Base-by-base conservation (phyloP, 805 yeast species). In the Barnettozyma botsteinii region DNA sequence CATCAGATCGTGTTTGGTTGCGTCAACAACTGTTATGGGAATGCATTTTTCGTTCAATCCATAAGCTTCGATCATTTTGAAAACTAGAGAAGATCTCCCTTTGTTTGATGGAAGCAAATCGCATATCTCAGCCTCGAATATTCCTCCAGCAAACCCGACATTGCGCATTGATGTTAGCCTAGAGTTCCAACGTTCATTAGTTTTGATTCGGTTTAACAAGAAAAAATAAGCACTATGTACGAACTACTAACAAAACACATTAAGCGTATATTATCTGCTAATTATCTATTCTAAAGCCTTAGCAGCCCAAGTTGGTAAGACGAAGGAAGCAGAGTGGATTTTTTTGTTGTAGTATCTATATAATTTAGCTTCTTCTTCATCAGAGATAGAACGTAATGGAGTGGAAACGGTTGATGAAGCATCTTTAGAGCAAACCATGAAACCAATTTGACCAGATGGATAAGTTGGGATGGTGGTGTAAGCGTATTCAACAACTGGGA, bases 391-490 rank as follows among this genome's bases (percentile, higher is more conserved):
- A 63, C 96, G 78, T 47, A 75, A 50, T 35, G 98, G 96, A 49
- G 64, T 69, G 54, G 66, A 71, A 43, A 91, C 83, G 48, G 81
- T 69, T 36, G 81, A 79, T 20, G 63, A 52, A 13, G 75, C 60
- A 58, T 85, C 83, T 70, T 88, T 91, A 48, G 82, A 75, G 64
- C 97, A 89, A 45, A 91, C 89, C 96, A 91, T 86, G 68, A 93
- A 86, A n/a, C 98, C 98, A 57, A 91, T 83, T 63, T 88, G 94
- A 49, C 98, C 98, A 15, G 96, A 81, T 49, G 98, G 96, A 60
- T 91, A 91, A 43, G 98, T 89, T 59, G 98, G 98, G 52, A 89
- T 87, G 59, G 93, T 77, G 43, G 94, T 83, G 69, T 85, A 85
- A 25, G 95, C 88, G 62, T 88, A 89, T 60, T 84, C 93, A 31